Evolutionary conservation across 768 basidiomycete genomes (phyloP).

Genomic region (Omphalotus guepiniiformis): DNA sequence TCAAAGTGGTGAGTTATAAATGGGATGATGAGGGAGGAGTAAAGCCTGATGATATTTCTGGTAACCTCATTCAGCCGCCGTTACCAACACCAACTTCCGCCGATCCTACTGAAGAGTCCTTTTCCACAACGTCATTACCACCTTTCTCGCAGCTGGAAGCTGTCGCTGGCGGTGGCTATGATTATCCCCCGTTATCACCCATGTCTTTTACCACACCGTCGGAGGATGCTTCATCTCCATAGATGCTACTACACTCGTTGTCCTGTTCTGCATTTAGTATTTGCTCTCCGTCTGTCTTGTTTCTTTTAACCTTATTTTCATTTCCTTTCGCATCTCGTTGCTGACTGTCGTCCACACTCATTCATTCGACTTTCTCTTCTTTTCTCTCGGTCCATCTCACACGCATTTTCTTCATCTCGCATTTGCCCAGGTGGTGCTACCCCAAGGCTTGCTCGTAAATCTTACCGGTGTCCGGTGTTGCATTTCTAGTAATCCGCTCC

Average conservation of each 20-base stretch:
- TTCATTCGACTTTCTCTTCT: slow-evolving; percentile 17
- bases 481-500: slow-evolving; percentile 15
- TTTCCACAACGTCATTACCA: neutral
- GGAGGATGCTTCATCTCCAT: slow-evolving; percentile 26
- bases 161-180: slow-evolving; percentile 72
- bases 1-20: slow-evolving; percentile 77
- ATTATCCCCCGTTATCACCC: slow-evolving; percentile 62
- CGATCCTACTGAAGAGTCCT: neutral
- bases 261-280: neutral
- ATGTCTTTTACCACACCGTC: slow-evolving; percentile 60
- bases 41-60: slow-evolving; percentile 27
- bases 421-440: slow-evolving; percentile 9
- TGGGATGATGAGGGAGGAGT: slow-evolving; percentile 34
- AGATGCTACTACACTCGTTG: neutral
- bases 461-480: neutral
- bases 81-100: slow-evolving; percentile 3
- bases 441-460: neutral
- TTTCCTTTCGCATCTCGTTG: slow-evolving; percentile 12
- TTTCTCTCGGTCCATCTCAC: slow-evolving; percentile 9
- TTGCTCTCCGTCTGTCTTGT: slow-evolving; percentile 12
- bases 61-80: neutral
- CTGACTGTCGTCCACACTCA: slow-evolving; percentile 13
- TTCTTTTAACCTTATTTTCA: slow-evolving; percentile 15
- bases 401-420: slow-evolving; percentile 11
- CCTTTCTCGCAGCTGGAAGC: slow-evolving; percentile 56